Conservation (phyloP, 139 green algal species). For the Spirogloea muscicola region DNA sequence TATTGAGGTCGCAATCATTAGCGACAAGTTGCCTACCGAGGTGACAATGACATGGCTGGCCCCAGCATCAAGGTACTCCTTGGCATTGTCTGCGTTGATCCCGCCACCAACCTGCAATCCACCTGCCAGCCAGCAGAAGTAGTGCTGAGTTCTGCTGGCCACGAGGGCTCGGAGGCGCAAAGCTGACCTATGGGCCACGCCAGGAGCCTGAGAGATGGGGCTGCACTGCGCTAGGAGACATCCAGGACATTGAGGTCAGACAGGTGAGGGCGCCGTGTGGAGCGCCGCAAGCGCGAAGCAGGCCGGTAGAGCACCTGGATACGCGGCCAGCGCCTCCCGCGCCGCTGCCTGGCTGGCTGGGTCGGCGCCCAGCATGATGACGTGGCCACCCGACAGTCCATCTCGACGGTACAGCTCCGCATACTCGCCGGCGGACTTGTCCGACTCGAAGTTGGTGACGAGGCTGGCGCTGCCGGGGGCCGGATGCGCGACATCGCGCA, state of each 20-base stretch:
- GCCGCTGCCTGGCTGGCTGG: conserved; percentile 64
- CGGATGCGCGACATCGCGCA: conserved; percentile 66
- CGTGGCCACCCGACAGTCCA: conserved; percentile 81
- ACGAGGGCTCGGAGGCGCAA: not conserved
- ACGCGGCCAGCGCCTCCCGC: conserved; percentile 61
- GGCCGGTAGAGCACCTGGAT: conserved; percentile 18
- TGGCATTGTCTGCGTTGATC: conserved; percentile 79
- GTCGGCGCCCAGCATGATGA: conserved; percentile 95
- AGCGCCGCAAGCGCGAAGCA: not conserved
- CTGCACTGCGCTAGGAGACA: not conserved
- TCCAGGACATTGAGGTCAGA: not conserved
- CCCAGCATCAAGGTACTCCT: conserved; percentile 79
- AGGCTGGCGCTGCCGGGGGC: not conserved
- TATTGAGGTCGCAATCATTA: not conserved
- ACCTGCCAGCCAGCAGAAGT: conserved; percentile 66
- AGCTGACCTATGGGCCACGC: not conserved
- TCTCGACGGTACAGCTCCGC: conserved; percentile 79
- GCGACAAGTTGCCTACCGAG: too few relatives aligned
- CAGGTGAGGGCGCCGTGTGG: not conserved
- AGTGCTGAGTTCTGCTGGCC: not conserved
- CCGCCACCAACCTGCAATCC: conserved; percentile 93
- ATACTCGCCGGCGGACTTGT: conserved; percentile 76
- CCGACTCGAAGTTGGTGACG: conserved; percentile 94
- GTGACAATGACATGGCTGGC: conserved; percentile 96
- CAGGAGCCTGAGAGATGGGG: not conserved